Conservation (phyloP, 73 alveolate genomes). For the Durusdinium trenchii region DNA sequence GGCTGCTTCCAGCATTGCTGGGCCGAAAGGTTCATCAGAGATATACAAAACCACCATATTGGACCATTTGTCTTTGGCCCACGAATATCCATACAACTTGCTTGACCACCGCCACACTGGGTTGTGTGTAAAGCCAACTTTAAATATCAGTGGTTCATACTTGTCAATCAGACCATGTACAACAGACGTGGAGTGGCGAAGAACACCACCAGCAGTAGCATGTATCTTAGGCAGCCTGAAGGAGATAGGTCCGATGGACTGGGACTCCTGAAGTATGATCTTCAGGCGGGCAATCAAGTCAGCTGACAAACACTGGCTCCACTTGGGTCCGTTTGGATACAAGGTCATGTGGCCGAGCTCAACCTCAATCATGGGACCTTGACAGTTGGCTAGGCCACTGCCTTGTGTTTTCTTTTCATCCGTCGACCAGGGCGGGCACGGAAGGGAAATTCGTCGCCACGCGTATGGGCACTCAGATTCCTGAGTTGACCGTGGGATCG, state of each 20-base stretch:
- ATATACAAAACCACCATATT: background rate
- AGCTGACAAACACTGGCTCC: background rate
- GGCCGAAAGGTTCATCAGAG: background rate
- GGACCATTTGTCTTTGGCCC: background rate
- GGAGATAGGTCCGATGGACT: background rate
- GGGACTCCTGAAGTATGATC: no score
- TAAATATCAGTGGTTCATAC: background rate
- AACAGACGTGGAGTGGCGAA: background rate
- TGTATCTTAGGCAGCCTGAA: background rate
- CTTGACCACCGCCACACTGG: conserved; percentile 5
- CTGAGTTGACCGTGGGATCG: background rate
- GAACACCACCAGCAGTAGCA: background rate
- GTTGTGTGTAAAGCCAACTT: conserved; percentile 19
- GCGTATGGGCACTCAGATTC: background rate
- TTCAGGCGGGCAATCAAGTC: background rate
- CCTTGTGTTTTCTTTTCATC: background rate
- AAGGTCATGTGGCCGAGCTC: background rate
- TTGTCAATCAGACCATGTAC: background rate
- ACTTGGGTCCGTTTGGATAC: background rate
- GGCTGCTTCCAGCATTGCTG: conserved; percentile 32
- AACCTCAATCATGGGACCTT: background rate
- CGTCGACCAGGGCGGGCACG: background rate
- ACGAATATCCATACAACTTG: background rate
- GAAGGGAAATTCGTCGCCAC: background rate
- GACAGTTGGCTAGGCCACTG: background rate